A percentile compares a stretch with the other conserved stretches of the same genome.
phyloP scores from a whole-genome alignment of 257 asterid genomes.

The Plectranthus barbatus region DNA sequence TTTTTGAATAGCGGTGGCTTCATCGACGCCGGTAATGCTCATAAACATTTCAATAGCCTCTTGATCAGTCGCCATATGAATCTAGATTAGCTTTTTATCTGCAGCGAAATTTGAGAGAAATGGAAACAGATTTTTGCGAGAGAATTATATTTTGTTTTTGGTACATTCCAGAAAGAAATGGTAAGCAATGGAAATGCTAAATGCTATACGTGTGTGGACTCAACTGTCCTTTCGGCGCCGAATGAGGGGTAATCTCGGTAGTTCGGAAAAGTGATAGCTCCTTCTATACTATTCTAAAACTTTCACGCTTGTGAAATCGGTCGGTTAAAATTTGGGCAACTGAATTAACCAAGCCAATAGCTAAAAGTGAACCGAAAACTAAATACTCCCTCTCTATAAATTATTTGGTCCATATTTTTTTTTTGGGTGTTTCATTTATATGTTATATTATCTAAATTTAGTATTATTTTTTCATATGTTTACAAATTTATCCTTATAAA shows the following conservation, averaged over 20 bases:
- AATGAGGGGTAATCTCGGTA: slow-evolving; percentile 1
- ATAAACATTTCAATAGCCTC: slow-evolving; percentile 35
- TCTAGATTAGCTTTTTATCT: background rate
- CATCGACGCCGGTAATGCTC: slow-evolving; percentile 41
- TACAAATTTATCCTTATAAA: too few species aligned
- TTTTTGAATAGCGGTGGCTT: slow-evolving; percentile 28
- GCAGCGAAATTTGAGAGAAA: background rate
- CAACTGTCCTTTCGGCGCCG: slow-evolving; percentile 2
- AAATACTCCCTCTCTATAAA: too few species aligned
- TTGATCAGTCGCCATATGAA: slow-evolving; percentile 32
- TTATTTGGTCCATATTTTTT: too few species aligned
- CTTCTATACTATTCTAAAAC: slow-evolving; percentile 7
- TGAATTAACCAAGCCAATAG: too few species aligned
- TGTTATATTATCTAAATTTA: too few species aligned
- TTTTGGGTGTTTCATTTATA: too few species aligned
- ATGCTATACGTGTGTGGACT: background rate
- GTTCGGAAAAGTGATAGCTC: background rate
- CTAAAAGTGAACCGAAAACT: too few species aligned
- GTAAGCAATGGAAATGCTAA: background rate
- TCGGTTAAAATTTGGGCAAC: too few species aligned
- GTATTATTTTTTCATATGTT: too few species aligned
- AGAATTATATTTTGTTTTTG: background rate
- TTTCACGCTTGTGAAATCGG: slow-evolving; percentile 14
- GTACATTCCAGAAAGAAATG: background rate
- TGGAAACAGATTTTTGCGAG: background rate